phyloP scores from a whole-genome alignment of 192 early-diverging fungal genomes.

The Funneliformis mosseae region DNA sequence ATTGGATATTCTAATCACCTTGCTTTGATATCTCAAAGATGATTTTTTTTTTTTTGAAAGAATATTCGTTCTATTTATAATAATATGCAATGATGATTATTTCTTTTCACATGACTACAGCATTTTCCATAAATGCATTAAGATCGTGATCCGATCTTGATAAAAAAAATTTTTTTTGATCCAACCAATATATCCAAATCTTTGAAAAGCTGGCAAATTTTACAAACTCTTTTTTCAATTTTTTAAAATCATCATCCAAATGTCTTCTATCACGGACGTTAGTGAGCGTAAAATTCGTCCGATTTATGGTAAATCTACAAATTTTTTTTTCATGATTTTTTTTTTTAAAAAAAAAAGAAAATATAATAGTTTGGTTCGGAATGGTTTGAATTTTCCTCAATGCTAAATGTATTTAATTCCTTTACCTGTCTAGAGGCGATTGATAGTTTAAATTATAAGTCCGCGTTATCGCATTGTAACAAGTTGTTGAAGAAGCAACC shows the following conservation, averaged over 20 bases:
- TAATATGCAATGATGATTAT: too few species aligned
- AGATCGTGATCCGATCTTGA: neutral
- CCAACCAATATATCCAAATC: neutral
- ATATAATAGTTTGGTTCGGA: neutral
- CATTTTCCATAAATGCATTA: neutral
- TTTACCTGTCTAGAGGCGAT: slow-evolving; percentile 53
- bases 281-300: slow-evolving; percentile 28
- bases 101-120: neutral
- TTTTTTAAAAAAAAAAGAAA: neutral
- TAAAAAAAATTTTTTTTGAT: neutral
- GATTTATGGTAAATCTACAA: slow-evolving; percentile 24
- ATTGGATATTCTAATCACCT: too few species aligned
- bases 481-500: slow-evolving; percentile 76
- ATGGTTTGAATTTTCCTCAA: neutral
- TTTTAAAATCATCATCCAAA: neutral
- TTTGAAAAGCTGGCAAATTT: too few species aligned
- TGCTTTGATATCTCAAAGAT: too few species aligned
- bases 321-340: neutral
- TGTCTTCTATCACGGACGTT: slow-evolving; percentile 21
- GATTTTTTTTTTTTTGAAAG: too few species aligned
- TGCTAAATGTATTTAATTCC: neutral
- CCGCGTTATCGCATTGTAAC: slow-evolving; percentile 59
- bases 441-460: slow-evolving; percentile 67
- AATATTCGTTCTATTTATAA: too few species aligned
- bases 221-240: neutral